Evolutionary conservation across 768 basidiomycete species (phyloP).

Genomic region (Leucocoprinus birnbaumii): DNA sequence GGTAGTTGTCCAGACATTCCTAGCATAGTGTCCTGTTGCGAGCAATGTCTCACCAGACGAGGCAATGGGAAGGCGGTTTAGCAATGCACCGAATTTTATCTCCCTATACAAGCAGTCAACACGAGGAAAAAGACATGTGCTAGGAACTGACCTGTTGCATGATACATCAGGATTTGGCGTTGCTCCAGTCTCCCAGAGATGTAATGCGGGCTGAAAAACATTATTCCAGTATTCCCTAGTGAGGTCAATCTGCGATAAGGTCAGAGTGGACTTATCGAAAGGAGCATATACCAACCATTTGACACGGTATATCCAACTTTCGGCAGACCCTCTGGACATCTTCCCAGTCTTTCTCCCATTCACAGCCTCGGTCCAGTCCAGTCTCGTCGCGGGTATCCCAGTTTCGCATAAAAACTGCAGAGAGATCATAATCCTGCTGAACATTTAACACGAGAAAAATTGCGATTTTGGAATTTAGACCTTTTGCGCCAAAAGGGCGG

Average conservation of each 20-base stretch:
- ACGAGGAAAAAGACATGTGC: background rate
- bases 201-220: conserved; percentile 86
- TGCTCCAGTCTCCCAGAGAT: conserved; percentile 70
- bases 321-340: conserved; percentile 83
- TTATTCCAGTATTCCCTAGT: conserved; percentile 87
- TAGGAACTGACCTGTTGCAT: conserved; percentile 71
- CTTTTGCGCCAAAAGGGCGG: conserved; percentile 68
- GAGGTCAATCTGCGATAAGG: conserved; percentile 66
- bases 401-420: conserved; percentile 93
- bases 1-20: conserved; percentile 48
- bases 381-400: conserved; percentile 90
- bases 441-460: background rate
- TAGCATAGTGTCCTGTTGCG: conserved; percentile 88
- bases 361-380: conserved; percentile 78
- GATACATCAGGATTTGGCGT: conserved; percentile 94
- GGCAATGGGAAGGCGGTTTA: conserved; percentile 51
- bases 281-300: conserved; percentile 48
- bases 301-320: conserved; percentile 68
- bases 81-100: conserved; percentile 87
- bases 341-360: conserved; percentile 95
- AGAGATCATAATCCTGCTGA: conserved; percentile 71
- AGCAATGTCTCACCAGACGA: conserved; percentile 51
- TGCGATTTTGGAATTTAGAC: conserved; percentile 29
- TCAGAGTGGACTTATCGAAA: background rate
- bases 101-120: conserved; percentile 45